Percentiles rank a stretch among this genome's conserved stretches.
These are phyloP conservation scores for Zoysia pacifica DNA, from an alignment of 176 grass and related monocot species.

Conservation along the genomic window DNA sequence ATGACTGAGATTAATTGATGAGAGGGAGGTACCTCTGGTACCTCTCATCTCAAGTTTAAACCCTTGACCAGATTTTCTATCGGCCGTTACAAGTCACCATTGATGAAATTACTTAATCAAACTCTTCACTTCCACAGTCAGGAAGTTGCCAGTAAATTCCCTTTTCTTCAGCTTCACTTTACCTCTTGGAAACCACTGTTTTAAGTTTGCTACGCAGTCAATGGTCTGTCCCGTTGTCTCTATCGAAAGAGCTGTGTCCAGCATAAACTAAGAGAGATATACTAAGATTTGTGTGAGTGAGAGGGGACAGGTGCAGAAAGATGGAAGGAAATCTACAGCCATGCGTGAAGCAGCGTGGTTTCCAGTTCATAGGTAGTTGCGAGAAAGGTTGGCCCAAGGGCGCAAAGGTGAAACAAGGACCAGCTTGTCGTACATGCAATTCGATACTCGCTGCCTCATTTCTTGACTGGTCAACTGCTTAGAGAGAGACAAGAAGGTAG, in stretches of 20 bases:
- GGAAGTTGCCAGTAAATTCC: conserved; percentile 37
- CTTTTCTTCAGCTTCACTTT: conserved; percentile 47
- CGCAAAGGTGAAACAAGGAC: conserved; percentile 39
- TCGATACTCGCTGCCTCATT: conserved; percentile 40
- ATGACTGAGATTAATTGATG: too few relatives aligned
- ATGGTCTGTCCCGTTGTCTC: conserved; percentile 43
- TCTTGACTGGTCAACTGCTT: conserved; percentile 60
- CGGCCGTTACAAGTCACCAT: conserved; percentile 13
- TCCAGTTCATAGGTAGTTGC: conserved; percentile 54
- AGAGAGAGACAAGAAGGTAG: conserved; percentile 34
- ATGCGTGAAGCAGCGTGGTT: conserved; percentile 49
- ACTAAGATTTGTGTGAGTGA: conserved; percentile 46
- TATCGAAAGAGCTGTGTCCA: conserved; percentile 25
- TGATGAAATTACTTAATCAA: conserved; percentile 17
- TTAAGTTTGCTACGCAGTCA: conserved; percentile 38
- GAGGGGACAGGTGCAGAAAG: conserved; percentile 48
- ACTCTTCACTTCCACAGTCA: conserved; percentile 22
- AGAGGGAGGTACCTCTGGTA: too few relatives aligned
- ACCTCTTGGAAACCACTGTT: conserved; percentile 44
- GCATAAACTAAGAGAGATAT: conserved; percentile 38
- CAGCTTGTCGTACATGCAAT: conserved; percentile 44
- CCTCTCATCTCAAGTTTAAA: too few relatives aligned
- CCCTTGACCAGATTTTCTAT: conserved; percentile 45
- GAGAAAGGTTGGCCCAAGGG: conserved; percentile 40
- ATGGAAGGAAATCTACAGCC: conserved; percentile 34